phyloP scores from a whole-genome alignment of 371 early-diverging fungal genomes.

The Mortierella sp. region DNA sequence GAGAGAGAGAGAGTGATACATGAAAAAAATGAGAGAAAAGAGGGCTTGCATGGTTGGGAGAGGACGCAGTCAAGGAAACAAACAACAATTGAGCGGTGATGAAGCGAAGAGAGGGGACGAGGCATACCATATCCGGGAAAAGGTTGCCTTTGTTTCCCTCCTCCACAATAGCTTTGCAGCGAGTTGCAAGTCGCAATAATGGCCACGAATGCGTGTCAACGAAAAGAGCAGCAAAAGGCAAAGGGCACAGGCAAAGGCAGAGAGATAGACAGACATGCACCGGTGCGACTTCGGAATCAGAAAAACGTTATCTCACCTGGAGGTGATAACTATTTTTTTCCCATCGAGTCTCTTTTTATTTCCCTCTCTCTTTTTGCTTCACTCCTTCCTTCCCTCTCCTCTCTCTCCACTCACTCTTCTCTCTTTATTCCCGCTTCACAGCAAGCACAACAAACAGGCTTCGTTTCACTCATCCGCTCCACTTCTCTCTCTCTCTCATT shows the following conservation, averaged over 20 bases:
- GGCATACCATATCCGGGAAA: neutral
- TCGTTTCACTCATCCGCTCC: neutral
- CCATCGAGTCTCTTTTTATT: neutral
- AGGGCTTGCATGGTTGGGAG: neutral
- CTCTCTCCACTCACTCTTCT: neutral
- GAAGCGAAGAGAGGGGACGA: neutral
- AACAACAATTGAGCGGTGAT: neutral
- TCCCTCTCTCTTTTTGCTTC: neutral
- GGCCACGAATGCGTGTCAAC: no score
- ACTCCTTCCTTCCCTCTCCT: neutral
- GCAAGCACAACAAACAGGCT: neutral
- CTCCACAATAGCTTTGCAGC: no score
- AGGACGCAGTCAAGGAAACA: neutral
- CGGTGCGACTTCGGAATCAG: neutral
- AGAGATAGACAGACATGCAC: neutral
- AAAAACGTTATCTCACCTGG: slow-evolving; percentile 4
- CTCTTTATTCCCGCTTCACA: neutral
- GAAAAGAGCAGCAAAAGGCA: neutral
- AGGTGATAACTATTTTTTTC: slow-evolving; percentile 2
- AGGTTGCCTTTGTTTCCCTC: neutral
- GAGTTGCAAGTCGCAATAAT: no score
- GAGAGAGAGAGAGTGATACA: neutral
- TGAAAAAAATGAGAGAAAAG: neutral
- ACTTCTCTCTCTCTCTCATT: neutral
- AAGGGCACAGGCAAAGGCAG: neutral